Evolutionary conservation across 2,329 filamentous ascomycete species (phyloP).

Genomic region (Alternaria ventricosa): DNA sequence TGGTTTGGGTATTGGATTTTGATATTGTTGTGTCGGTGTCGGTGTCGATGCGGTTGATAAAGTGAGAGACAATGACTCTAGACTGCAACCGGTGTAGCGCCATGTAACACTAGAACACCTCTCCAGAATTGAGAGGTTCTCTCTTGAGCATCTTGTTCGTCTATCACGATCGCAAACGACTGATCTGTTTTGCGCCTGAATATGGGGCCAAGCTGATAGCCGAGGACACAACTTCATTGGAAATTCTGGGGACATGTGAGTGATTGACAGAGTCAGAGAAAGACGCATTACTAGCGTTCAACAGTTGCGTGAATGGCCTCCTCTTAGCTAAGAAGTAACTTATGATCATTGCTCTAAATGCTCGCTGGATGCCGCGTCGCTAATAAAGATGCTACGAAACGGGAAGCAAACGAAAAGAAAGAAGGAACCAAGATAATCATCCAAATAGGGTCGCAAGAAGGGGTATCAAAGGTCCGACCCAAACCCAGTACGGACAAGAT

Average conservation of each 20-base stretch:
- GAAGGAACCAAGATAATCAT: neutral
- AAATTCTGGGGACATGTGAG: too few relatives aligned
- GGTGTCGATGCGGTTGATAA: neutral
- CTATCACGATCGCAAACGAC: too few relatives aligned
- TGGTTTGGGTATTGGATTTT: too few relatives aligned
- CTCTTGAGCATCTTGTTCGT: too few relatives aligned
- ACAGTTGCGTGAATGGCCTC: neutral
- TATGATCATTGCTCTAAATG: neutral
- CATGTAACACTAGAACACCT: too few relatives aligned
- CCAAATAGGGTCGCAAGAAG: conserved; percentile 12
- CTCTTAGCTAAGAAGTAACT: neutral
- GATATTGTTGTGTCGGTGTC: too few relatives aligned
- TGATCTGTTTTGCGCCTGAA: too few relatives aligned
- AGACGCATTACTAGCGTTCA: too few relatives aligned
- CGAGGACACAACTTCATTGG: too few relatives aligned
- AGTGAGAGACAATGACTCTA: neutral
- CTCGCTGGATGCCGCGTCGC: neutral
- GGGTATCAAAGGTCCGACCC: conserved; percentile 44
- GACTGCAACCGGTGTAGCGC: neutral
- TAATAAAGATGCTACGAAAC: neutral
- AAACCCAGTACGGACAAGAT: conserved; percentile 12
- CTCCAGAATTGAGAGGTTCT: too few relatives aligned
- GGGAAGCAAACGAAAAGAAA: neutral
- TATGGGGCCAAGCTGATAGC: too few relatives aligned
- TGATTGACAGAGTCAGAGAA: too few relatives aligned